Evolutionary conservation across 441 rosid genomes (phyloP).

Genomic region (Erysimum cheiri): DNA sequence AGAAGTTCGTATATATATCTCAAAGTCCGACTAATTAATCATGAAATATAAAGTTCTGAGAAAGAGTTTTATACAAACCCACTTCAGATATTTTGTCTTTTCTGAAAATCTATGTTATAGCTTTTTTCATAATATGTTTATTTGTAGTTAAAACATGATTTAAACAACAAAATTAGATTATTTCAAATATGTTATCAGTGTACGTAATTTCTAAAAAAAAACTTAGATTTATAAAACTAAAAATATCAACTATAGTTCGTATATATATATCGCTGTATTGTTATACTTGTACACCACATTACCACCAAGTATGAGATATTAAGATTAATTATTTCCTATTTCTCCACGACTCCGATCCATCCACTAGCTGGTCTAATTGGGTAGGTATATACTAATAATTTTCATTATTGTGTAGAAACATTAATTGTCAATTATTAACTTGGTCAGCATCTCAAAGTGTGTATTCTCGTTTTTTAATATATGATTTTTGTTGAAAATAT

Average conservation of each 20-base stretch:
- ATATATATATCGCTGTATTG: background rate
- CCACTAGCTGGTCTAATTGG: slow-evolving; percentile 1
- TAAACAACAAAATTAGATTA: no score
- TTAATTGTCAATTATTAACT: slow-evolving; percentile 14
- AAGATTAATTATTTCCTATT: background rate
- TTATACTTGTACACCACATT: background rate
- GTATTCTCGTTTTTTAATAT: no score
- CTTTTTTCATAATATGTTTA: background rate
- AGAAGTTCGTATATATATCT: background rate
- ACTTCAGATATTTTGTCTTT: no score
- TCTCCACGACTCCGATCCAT: slow-evolving; percentile 21
- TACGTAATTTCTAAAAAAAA: no score
- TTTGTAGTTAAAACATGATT: background rate
- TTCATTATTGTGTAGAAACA: background rate
- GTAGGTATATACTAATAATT: background rate
- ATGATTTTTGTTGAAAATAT: no score
- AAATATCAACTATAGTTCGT: background rate
- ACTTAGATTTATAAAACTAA: background rate
- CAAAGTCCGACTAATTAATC: background rate
- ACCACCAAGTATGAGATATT: slow-evolving; percentile 1
- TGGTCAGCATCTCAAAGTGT: slow-evolving; percentile 29
- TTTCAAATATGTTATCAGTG: no score
- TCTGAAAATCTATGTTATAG: no score
- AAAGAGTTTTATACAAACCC: no score
- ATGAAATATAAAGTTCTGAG: no score